A percentile compares a stretch with the other conserved stretches of the same genome.
Conservation (phyloP, 2,329 filamentous ascomycete genomes). For the Penicillium digitatum region DNA sequence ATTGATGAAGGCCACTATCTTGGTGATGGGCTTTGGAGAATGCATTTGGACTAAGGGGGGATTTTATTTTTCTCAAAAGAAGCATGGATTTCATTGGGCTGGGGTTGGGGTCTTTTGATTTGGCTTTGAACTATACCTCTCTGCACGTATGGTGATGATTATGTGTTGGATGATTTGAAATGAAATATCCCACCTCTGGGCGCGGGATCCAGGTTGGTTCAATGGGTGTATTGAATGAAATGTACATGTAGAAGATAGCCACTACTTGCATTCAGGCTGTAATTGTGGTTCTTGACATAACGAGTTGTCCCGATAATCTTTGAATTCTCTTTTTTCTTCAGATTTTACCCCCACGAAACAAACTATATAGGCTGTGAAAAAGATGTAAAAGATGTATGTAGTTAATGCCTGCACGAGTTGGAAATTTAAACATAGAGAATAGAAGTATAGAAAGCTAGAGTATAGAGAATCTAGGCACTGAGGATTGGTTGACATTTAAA, state of each 20-base stretch:
- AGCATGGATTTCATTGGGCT: background rate
- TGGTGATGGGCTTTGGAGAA: constrained; percentile 87
- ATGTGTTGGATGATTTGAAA: constrained; percentile 8
- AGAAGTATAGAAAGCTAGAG: no score
- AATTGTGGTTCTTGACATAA: no score
- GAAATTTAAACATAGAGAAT: no score
- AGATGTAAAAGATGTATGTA: no score
- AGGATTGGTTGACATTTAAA: no score
- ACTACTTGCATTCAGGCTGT: background rate
- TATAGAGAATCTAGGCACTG: no score
- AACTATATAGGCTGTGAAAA: no score
- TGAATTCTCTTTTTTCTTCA: no score
- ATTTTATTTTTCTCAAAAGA: background rate
- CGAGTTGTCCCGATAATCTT: no score
- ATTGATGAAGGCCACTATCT: constrained; percentile 92
- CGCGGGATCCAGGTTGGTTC: background rate
- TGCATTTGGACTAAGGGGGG: constrained; percentile 53
- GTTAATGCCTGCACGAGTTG: no score
- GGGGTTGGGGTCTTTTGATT: background rate
- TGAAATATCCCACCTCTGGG: background rate
- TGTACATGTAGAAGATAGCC: background rate
- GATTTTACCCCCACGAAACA: no score
- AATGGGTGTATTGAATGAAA: background rate
- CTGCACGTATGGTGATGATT: constrained; percentile 3
- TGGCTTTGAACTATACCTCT: background rate